Evolutionary conservation across 345 rosid species (phyloP).

Genomic region (Raphanus sativus): DNA sequence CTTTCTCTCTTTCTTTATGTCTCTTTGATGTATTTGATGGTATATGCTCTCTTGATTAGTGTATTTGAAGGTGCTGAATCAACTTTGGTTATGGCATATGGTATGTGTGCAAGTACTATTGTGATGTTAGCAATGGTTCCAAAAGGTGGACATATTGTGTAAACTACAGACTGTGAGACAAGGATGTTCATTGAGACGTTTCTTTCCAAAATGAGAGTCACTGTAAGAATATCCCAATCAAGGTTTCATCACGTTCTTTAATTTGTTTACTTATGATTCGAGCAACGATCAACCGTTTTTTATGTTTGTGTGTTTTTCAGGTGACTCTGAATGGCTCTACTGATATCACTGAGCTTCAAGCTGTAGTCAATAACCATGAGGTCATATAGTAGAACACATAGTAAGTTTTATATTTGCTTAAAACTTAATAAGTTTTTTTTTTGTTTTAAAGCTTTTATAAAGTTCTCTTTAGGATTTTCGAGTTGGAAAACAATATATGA

Average conservation of each 20-base stretch:
- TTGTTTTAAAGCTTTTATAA: too few relatives aligned
- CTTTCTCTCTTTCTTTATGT: not conserved
- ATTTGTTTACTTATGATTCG: not conserved
- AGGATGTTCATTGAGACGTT: conserved; percentile 78
- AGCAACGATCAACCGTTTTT: not conserved
- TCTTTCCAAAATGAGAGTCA: conserved; percentile 72
- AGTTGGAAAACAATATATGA: too few relatives aligned
- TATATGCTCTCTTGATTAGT: conserved; percentile 38
- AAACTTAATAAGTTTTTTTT: too few relatives aligned
- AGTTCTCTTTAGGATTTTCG: too few relatives aligned
- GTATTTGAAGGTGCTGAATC: conserved; percentile 94
- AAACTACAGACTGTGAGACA: conserved; percentile 82
- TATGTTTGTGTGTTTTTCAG: conserved; percentile 42
- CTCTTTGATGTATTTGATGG: too few relatives aligned
- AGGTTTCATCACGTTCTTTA: not conserved
- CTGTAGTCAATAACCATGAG: conserved; percentile 31
- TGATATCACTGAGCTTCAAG: conserved; percentile 59
- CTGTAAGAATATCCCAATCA: conserved; percentile 28
- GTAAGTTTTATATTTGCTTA: too few relatives aligned
- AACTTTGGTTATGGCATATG: conserved; percentile 83
- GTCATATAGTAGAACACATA: too few relatives aligned
- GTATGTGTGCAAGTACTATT: conserved; percentile 86
- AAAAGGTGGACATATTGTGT: conserved; percentile 70
- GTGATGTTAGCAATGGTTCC: conserved; percentile 85
- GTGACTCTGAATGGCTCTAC: conserved; percentile 78